These are phyloP conservation scores for Didymella pinodella DNA, from an alignment of 2,329 filamentous ascomycete species.

Conservation along the genomic window DNA sequence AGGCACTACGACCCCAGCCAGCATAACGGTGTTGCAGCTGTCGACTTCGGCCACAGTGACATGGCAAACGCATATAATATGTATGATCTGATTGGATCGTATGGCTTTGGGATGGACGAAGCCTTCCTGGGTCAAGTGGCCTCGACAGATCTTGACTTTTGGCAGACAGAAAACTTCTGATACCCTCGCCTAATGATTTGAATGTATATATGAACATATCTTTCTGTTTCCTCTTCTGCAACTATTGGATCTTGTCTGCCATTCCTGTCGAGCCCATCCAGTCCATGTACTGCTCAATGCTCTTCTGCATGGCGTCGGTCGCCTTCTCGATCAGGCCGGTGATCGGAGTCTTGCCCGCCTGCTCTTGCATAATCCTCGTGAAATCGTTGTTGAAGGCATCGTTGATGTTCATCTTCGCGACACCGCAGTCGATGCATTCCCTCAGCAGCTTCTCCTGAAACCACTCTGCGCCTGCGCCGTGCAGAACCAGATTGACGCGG, in stretches of 20 bases:
- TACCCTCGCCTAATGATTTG: constrained; percentile 12
- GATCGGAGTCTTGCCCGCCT: constrained; percentile 60
- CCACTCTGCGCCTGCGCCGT: constrained; percentile 63
- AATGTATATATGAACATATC: constrained; percentile 8
- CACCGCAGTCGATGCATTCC: constrained; percentile 63
- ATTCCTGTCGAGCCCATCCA: constrained; percentile 53
- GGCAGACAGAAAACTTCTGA: constrained; percentile 39
- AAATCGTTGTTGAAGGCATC: constrained; percentile 64
- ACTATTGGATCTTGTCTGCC: constrained; percentile 36
- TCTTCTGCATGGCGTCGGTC: constrained; percentile 63
- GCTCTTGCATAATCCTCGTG: constrained; percentile 57
- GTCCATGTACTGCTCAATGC: constrained; percentile 65
- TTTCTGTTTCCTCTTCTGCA: constrained; percentile 10
- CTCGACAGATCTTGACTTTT: constrained; percentile 41
- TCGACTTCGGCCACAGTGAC: constrained; percentile 19
- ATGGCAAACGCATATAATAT: constrained; percentile 22
- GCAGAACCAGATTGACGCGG: constrained; percentile 62
- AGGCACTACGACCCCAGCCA: constrained; percentile 12
- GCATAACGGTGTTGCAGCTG: constrained; percentile 9
- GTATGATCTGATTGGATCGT: constrained; percentile 42
- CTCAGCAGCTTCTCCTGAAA: constrained; percentile 63
- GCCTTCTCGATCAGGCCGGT: constrained; percentile 64
- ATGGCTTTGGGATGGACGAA: constrained; percentile 46
- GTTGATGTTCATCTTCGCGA: constrained; percentile 67
- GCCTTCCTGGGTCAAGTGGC: constrained; percentile 42